These are phyloP conservation scores for Ambrosia artemisiifolia DNA, from an alignment of 129 eudicot species.

Conservation along the genomic window DNA sequence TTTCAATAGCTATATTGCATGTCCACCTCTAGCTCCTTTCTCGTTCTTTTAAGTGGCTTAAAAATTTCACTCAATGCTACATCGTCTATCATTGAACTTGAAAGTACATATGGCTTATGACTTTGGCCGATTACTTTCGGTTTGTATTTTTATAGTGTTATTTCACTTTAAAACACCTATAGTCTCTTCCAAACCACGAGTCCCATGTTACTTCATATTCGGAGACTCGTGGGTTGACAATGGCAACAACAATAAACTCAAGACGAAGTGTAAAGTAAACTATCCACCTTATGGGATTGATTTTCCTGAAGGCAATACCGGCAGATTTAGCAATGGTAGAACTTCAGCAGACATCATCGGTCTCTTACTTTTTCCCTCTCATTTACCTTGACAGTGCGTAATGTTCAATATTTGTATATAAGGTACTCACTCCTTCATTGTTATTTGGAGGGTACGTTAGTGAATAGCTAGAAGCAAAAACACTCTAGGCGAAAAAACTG, in stretches of 20 bases:
- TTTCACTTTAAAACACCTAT: background rate
- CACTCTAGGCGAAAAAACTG: no score
- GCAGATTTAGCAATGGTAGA: conserved; percentile 35
- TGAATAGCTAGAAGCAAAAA: no score
- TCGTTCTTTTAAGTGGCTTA: background rate
- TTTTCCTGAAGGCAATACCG: conserved; percentile 24
- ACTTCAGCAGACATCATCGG: conserved; percentile 30
- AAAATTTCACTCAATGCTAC: background rate
- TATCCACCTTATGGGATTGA: conserved; percentile 36
- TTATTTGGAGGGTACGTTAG: no score
- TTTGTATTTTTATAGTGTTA: background rate
- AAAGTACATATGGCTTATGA: conserved; percentile 11
- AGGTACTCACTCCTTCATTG: no score
- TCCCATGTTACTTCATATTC: conserved; percentile 35
- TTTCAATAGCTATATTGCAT: background rate
- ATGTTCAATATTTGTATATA: no score
- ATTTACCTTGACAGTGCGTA: background rate
- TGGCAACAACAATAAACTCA: conserved; percentile 25
- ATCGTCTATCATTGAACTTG: background rate
- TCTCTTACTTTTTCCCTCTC: background rate
- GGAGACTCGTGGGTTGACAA: conserved; percentile 30
- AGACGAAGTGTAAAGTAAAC: conserved; percentile 12
- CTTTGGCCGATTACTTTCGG: background rate
- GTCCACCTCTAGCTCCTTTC: background rate
- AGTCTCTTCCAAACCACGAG: conserved; percentile 18